Evolutionary conservation across 1,139 yeast species (phyloP), one percentile per base, ranked within the genome.

Genomic region (Eremothecium coryli): DNA sequence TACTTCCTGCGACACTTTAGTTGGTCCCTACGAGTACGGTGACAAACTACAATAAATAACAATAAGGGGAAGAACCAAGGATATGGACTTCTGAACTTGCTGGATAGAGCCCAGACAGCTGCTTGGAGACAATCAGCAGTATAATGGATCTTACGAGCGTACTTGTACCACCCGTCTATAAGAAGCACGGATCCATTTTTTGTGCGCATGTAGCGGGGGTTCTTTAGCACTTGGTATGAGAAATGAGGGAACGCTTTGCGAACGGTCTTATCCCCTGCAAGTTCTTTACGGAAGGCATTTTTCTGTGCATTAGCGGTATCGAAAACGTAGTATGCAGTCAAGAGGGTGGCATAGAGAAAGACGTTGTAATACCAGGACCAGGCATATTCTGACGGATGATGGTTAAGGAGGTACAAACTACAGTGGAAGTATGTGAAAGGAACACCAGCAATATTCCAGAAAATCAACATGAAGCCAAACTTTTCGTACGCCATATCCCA

Each of bases 401-500:
- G 95, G 64, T 76, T 77, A 45, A 76, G 77, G 52, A 90, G 62
- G 66, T 65, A 90, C 49, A 90, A 68, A 8, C 95, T 82, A 60
- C 93, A 81, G 59, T 86, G 95, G 62, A 95, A 85, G 66, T 90
- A 90, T 32, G 97, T 90, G 74, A 78, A 90, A 35, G 98, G 98
- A 26, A 90, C 98, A 50, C 98, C 98, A 24, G 97, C 95, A 61
- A 90, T 85, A 65, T 90, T 90, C 98, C 98, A 90, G 70, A 90
- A 90, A 49, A 88, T 76, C 48, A 90, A 74, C 96, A 90, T 86
- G 67, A 93, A 90, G 9, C 98, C 98, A 52, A 90, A 90, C 64
- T 93, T 90, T 61, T 90, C 98, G 61, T 90, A 90, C 31, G 95
- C 96, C 96, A 90, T 88, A 61, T 90, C 98, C 98, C 98, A 90